Conservation (phyloP, 129 eudicot genomes). For the Kitagawia praeruptora region DNA sequence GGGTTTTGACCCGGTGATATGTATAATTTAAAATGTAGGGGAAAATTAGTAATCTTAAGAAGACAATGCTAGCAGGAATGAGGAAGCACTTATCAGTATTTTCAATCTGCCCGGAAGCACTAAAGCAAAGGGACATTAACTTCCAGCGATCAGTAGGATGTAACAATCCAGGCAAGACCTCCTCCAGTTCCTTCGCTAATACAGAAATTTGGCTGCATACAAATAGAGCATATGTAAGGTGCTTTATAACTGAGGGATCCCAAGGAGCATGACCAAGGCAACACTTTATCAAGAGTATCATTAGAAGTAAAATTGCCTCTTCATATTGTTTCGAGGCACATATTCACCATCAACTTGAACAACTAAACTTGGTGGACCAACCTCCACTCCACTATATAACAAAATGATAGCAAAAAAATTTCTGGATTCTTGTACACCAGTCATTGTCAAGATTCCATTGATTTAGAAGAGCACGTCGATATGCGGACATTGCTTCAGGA, state of each 20-base stretch:
- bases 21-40: too few relatives aligned
- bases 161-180: conserved; percentile 65
- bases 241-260: conserved; percentile 77
- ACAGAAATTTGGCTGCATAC: conserved; percentile 69
- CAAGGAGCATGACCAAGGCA: conserved; percentile 63
- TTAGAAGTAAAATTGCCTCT: conserved; percentile 79
- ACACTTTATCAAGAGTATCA: conserved; percentile 73
- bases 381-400: conserved; percentile 77
- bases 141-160: conserved; percentile 75
- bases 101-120: conserved; percentile 42
- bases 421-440: conserved; percentile 77
- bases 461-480: conserved; percentile 75
- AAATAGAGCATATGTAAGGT: conserved; percentile 79
- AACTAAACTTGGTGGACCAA: conserved; percentile 61
- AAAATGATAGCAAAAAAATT: conserved; percentile 69
- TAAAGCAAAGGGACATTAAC: conserved; percentile 56
- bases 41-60: too few relatives aligned
- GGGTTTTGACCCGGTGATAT: too few relatives aligned
- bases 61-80: too few relatives aligned
- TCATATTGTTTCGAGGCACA: conserved; percentile 77
- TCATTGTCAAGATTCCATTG: conserved; percentile 93
- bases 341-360: conserved; percentile 62
- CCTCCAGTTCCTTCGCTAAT: conserved; percentile 83
- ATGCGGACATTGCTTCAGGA: conserved; percentile 69
- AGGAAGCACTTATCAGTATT: too few relatives aligned